phyloP scores from a whole-genome alignment of 192 early-diverging fungal genomes.

The Neocallimastix lanati region DNA sequence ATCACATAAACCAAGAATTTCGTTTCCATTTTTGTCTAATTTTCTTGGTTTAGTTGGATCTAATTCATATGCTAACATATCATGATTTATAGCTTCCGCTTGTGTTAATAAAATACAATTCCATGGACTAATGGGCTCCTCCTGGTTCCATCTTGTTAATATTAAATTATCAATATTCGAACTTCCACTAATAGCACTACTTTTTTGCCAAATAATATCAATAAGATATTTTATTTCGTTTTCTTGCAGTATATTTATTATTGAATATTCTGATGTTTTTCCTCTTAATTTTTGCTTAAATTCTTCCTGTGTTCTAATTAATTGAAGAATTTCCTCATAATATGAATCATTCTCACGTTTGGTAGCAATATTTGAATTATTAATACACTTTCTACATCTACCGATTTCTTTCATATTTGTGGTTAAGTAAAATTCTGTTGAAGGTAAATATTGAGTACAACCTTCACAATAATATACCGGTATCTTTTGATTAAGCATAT shows the following conservation, averaged over 20 bases:
- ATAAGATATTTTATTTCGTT: conserved; percentile 30
- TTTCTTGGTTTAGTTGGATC: not conserved
- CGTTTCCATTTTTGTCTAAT: conserved; percentile 5
- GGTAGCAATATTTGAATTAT: conserved; percentile 22
- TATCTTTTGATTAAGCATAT: conserved; percentile 27
- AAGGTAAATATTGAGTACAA: conserved; percentile 34
- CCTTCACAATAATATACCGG: conserved; percentile 38
- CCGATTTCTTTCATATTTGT: conserved; percentile 31
- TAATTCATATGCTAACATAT: conserved; percentile 3
- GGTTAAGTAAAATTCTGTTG: conserved; percentile 37
- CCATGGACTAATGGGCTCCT: conserved; percentile 23
- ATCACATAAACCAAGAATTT: conserved; percentile 3
- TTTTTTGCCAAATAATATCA: conserved; percentile 28
- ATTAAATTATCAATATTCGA: conserved; percentile 18
- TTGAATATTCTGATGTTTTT: conserved; percentile 10
- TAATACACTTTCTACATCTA: conserved; percentile 27
- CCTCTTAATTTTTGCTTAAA: conserved; percentile 5
- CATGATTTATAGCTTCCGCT: conserved; percentile 30
- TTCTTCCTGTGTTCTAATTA: conserved; percentile 19
- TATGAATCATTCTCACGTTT: conserved; percentile 25
- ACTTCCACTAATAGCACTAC: conserved; percentile 19
- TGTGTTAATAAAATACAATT: conserved; percentile 35
- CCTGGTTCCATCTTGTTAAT: conserved; percentile 25
- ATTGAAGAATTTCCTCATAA: conserved; percentile 25
- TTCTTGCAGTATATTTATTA: conserved; percentile 29